Evolutionary conservation across 495 filamentous ascomycete species (phyloP), one percentile per base, ranked within the genome.

Genomic region (Penicillium lividum): DNA sequence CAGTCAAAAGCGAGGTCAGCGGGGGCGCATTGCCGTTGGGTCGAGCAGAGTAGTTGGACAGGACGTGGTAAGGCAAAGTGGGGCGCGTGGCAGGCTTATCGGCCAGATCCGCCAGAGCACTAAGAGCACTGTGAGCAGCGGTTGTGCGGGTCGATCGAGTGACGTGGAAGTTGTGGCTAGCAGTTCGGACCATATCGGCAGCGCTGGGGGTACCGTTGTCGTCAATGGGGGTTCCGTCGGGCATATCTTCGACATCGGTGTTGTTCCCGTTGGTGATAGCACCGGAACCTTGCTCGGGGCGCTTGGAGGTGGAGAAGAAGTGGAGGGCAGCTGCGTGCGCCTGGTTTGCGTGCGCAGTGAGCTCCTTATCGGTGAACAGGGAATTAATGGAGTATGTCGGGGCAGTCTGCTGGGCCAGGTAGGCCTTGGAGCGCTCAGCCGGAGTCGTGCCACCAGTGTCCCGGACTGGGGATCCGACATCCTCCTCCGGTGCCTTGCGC

Each of bases 321-420:
- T 83, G 75, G 68, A 83, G 63, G 61, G 89, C 82, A 9, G 87
- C 87, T 22, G 90, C 67, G 45, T 88, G 86, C 0, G 91, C 88
- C 29, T 82, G 73, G 62, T 90, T 90, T 44, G 89, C 87, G 5
- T 86, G 86, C 72, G 90, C 80, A 30, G 84, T 81, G 11, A 97
- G 84, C 72, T 98, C 93, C 74, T 93, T 96, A 59, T 97, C 92
- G 0, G 91, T 96, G 66, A 98, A 97, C 27, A 98, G 84, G 56
- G 91, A 89, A 51, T 96, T 88, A 57, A 98, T 86, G 46, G 88
- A 91, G 72, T 92, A 94, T 1, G 85, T 64, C 44, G 86, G 74
- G 4, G 78, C 72, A 36, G 67, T 61, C 61, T 71, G 68, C 56
- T 81, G 73, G 58, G 72, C 68, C 13, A 74, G 48, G 45, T 72